Evolutionary conservation across 164 flowering plant genomes (phyloP), one percentile per base, ranked within the genome.

Genomic region (Chimonanthus salicifolius): DNA sequence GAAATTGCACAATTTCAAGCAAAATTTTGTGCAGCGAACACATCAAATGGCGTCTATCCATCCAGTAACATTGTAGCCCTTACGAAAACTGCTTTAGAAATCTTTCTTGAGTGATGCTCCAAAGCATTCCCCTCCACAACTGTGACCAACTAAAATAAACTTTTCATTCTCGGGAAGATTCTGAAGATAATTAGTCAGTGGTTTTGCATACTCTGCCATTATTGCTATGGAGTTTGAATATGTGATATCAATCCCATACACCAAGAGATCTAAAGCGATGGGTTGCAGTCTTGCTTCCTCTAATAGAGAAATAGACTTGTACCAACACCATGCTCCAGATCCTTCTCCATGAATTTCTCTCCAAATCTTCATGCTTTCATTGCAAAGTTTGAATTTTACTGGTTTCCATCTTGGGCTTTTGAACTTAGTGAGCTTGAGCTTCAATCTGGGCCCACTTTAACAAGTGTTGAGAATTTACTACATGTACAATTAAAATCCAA

Each of bases 301-400:
- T 74, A 94, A 78, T 15, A 83, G 76, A 74, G 98, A 88, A 82
- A 93, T 89, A 5, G 88, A 92, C 80, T 95, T 95, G 80, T 95
- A 95, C 98, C 98, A 95, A 82, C 97, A 95, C 99, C 99, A 95
- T 68, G 98, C 99, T 75, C 99, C 99, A 84, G 92, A 92, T 58
- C 99, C 97, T 83, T 89, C 99, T 74, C 99, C 99, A 77, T 95
- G 99, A 47, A 95, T 73, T 64, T 21, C 33, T 21, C 33, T 21
- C 33, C 33, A 21, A 21, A 21, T 21, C 33, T 21, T 21, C 33
- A 0, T 21, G 33, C 33, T 21, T 21, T 21, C 33, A 21, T 21
- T 21, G 33, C 33, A 21, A 21, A 0, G 33, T 21, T 21, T 21
- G 33, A 21, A 21, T n/a, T 21, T 21, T 21, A 21, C 33, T 21